Conservation (phyloP, 2,329 filamentous ascomycete species). For the Calonectria leucothoes region DNA sequence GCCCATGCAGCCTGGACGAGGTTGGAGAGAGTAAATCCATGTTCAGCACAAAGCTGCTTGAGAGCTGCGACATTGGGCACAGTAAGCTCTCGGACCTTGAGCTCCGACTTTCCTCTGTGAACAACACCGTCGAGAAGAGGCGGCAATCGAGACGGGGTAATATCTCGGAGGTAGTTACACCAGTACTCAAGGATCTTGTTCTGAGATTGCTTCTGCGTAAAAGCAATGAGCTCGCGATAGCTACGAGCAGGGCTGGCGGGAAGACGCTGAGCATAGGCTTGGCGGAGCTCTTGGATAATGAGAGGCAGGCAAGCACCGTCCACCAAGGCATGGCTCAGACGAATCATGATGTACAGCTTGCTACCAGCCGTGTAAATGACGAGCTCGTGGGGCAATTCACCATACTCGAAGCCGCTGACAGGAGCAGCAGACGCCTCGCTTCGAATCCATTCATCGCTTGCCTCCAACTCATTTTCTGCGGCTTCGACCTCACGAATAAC, state of each 20-base stretch:
- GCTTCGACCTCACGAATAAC: not conserved
- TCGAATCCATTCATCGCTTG: not conserved
- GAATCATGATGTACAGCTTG: constrained; percentile 1
- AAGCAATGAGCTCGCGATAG: not conserved
- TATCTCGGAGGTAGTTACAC: not conserved
- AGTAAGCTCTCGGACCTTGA: not conserved
- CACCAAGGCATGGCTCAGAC: not conserved
- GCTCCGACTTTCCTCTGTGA: not conserved
- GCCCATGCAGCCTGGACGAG: not conserved
- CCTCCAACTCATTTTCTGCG: not conserved
- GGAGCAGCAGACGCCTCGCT: not conserved
- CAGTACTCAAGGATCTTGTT: not conserved
- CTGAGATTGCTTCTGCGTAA: not conserved
- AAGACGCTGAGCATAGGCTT: not conserved
- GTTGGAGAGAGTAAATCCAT: not conserved
- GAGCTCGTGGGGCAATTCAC: not conserved
- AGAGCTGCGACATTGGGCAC: not conserved
- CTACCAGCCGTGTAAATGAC: not conserved
- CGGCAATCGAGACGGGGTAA: not conserved
- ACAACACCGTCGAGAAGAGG: not conserved
- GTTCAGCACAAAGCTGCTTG: not conserved
- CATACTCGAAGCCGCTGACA: not conserved
- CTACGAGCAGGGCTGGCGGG: not conserved
- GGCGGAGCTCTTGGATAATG: not conserved
- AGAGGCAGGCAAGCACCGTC: not conserved